phyloP scores from a whole-genome alignment of 2,329 filamentous ascomycete species.

The Hypoxylon sp. region DNA sequence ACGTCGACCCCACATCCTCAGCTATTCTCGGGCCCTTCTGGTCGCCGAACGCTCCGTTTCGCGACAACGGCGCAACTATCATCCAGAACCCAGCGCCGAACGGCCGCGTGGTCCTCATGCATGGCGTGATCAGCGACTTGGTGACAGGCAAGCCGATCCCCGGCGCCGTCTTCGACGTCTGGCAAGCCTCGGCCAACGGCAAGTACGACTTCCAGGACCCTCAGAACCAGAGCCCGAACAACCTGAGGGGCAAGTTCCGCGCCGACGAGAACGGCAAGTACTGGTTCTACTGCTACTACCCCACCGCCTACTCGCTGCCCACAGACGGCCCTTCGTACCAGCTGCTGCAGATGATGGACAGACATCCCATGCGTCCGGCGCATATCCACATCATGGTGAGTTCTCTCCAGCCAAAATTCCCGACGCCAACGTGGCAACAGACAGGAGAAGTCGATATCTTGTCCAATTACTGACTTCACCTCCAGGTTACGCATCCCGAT shows the following conservation, averaged over 20 bases:
- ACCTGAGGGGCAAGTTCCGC: slow-evolving; percentile 81
- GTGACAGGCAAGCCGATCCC: slow-evolving; percentile 68
- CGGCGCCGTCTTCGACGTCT: slow-evolving; percentile 79
- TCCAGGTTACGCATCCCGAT: slow-evolving; percentile 66
- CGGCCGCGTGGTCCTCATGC: slow-evolving; percentile 74
- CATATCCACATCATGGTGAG: slow-evolving; percentile 65
- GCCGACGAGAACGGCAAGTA: slow-evolving; percentile 77
- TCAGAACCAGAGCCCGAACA: slow-evolving; percentile 77
- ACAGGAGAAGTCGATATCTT: neutral
- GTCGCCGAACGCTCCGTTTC: slow-evolving; percentile 80
- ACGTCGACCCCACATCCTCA: slow-evolving; percentile 76
- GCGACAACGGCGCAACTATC: slow-evolving; percentile 73
- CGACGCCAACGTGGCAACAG: neutral
- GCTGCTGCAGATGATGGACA: slow-evolving; percentile 61
- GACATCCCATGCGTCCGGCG: slow-evolving; percentile 63
- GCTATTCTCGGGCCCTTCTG: slow-evolving; percentile 84
- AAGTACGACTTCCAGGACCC: slow-evolving; percentile 83
- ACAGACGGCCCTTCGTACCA: slow-evolving; percentile 66
- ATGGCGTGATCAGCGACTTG: slow-evolving; percentile 69
- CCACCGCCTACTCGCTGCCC: slow-evolving; percentile 78
- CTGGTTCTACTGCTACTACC: slow-evolving; percentile 80
- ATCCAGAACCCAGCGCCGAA: slow-evolving; percentile 71
- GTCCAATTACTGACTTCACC: neutral
- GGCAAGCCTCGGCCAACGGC: slow-evolving; percentile 81
- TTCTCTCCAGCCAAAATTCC: neutral